phyloP scores from a whole-genome alignment of 495 filamentous ascomycete species.

The Hypoxylon lenormandii region DNA sequence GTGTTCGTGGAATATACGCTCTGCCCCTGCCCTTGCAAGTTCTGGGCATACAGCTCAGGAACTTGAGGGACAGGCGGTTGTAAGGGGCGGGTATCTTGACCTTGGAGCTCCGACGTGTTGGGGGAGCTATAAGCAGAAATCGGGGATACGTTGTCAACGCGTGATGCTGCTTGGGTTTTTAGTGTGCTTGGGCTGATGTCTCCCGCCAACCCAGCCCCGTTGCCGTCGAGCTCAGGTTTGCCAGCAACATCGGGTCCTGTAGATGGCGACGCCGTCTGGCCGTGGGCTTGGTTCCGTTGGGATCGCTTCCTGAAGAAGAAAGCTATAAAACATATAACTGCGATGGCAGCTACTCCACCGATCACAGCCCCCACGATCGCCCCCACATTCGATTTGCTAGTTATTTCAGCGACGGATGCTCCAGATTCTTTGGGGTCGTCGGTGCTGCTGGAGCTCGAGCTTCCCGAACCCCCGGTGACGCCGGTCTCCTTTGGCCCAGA shows the following conservation, averaged over 20 bases:
- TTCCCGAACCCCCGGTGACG: slow-evolving; percentile 17
- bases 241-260: slow-evolving; percentile 20
- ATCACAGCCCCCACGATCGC: slow-evolving; percentile 54
- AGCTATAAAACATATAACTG: slow-evolving; percentile 48
- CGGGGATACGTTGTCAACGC: slow-evolving; percentile 55
- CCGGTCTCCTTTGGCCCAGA: slow-evolving; percentile 37
- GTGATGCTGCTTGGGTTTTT: slow-evolving; percentile 34
- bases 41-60: slow-evolving; percentile 50
- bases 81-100: slow-evolving; percentile 40
- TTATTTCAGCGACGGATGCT: slow-evolving; percentile 10
- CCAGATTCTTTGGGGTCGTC: slow-evolving; percentile 19
- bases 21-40: slow-evolving; percentile 18
- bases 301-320: slow-evolving; percentile 52
- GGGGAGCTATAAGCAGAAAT: slow-evolving; percentile 49
- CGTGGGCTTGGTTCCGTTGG: slow-evolving; percentile 13
- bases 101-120: slow-evolving; percentile 50
- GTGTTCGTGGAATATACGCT: slow-evolving; percentile 16
- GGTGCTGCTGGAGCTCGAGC: not conserved
- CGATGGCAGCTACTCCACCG: slow-evolving; percentile 52
- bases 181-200: slow-evolving; percentile 51
- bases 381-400: slow-evolving; percentile 45
- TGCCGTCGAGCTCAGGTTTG: slow-evolving; percentile 55
- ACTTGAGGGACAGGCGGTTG: slow-evolving; percentile 28
- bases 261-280: not conserved
- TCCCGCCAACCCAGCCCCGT: slow-evolving; percentile 33